Base-by-base conservation (phyloP, 2,329 filamentous ascomycete species). In the Colletotrichum siamense region DNA sequence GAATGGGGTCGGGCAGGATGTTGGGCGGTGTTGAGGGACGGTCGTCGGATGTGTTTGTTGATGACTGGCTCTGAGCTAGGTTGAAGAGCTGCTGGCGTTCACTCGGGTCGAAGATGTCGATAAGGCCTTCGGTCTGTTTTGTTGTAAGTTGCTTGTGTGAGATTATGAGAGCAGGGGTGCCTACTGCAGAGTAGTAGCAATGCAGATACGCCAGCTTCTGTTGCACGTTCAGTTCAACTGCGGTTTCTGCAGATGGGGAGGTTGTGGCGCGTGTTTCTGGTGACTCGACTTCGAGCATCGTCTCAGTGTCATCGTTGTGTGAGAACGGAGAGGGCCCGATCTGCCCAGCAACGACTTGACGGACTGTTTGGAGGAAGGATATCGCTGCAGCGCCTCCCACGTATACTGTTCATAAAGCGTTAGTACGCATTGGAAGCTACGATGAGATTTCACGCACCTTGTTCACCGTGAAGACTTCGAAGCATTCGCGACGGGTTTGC, bases 351-450 rank as follows among this genome's bases (percentile, higher is more conserved):
- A 52, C 44, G n/a, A 52, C 44, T 52, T 52, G 44, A 0, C 44
- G 44, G 44, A 52, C 44, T 52, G 44, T 52, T 52, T 52, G 44
- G 12, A 52, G 44, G 44, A 52, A 52, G 6, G 44, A 52, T 52
- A 52, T 52, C 4, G 44, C 44, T 24, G 44, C 44, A 6, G 44
- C 44, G 3, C 44, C 44, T 52, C 44, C 44, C 12, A 52, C 44
- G n/a, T 52, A 52, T 1, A 52, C 44, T 52, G 6, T 7, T 13
- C 44, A 15, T 52, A 3, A 49, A 49, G 44, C 44, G n/a, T 52
- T 5, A 52, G 44, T 0, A 52, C 1, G 44, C 0, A 13, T 1
- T 0, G 12, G 10, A 24, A 52, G 10, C 1, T 13, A 13, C 8
- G 3, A 13, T 3, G 3, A 52, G n/a, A 13, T 3, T 6, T 22